Evolutionary conservation across 192 early-diverging fungal species (phyloP).

Genomic region (Coemansia sp.): DNA sequence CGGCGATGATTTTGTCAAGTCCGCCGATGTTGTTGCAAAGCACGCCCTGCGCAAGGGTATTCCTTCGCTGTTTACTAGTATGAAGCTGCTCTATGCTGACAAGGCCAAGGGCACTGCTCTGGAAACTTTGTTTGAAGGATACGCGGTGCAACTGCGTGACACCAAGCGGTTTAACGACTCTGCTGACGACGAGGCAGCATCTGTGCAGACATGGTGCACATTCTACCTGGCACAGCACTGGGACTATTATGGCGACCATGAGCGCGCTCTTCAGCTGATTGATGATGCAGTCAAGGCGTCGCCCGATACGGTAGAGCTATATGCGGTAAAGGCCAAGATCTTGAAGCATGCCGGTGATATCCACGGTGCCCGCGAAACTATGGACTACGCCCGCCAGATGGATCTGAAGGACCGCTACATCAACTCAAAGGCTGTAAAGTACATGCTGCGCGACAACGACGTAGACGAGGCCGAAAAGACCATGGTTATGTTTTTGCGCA

Average conservation of each 20-base stretch:
- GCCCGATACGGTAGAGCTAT: slow-evolving; percentile 87
- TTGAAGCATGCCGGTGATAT: slow-evolving; percentile 87
- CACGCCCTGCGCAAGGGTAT: slow-evolving; percentile 86
- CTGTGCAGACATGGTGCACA: slow-evolving; percentile 81
- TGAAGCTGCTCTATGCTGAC: slow-evolving; percentile 70
- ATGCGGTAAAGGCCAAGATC: slow-evolving; percentile 92
- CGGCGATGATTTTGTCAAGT: slow-evolving; percentile 62
- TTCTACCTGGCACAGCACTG: slow-evolving; percentile 90
- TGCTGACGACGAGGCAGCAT: slow-evolving; percentile 66
- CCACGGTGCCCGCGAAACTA: slow-evolving; percentile 64
- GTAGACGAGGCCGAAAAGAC: slow-evolving; percentile 84
- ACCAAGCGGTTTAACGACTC: slow-evolving; percentile 51
- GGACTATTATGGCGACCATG: slow-evolving; percentile 69
- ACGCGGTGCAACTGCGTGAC: slow-evolving; percentile 48
- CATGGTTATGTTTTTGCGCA: slow-evolving; percentile 69
- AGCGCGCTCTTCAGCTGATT: slow-evolving; percentile 72
- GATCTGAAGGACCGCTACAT: slow-evolving; percentile 94
- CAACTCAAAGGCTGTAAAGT: slow-evolving; percentile 92
- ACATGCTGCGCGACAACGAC: slow-evolving; percentile 82
- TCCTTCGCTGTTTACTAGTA: slow-evolving; percentile 84
- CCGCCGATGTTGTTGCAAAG: slow-evolving; percentile 67
- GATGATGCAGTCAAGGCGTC: slow-evolving; percentile 81
- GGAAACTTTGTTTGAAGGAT: slow-evolving; percentile 66
- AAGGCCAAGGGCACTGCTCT: slow-evolving; percentile 66
- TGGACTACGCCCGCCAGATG: slow-evolving; percentile 84